A percentile compares a stretch with the other conserved stretches of the same genome.
phyloP scores from a whole-genome alignment of 352 stramenopile genomes.

The Hyaloperonospora arabidopsidis region DNA sequence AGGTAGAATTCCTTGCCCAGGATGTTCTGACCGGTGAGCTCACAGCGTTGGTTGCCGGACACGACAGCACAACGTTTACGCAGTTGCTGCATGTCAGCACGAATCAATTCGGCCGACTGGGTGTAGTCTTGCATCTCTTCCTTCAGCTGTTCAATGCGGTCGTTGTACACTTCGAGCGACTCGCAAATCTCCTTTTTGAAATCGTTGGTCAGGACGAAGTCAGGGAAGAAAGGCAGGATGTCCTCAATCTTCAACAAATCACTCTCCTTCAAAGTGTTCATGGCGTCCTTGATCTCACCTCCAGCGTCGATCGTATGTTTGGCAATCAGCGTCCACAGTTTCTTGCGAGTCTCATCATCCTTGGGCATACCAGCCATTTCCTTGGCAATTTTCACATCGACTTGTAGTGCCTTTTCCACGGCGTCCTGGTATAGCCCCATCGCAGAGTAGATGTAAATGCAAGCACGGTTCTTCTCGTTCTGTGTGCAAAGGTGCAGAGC shows the following conservation, averaged over 20 bases:
- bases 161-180: slow-evolving; percentile 87
- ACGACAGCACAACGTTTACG: slow-evolving; percentile 81
- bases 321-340: slow-evolving; percentile 90
- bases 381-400: slow-evolving; percentile 91
- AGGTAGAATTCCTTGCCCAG: slow-evolving; percentile 90
- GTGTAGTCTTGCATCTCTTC: slow-evolving; percentile 91
- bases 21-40: slow-evolving; percentile 85
- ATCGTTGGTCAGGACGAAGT: slow-evolving; percentile 93
- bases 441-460: slow-evolving; percentile 91
- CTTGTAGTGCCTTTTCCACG: slow-evolving; percentile 82
- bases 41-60: slow-evolving; percentile 84
- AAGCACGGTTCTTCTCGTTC: slow-evolving; percentile 88
- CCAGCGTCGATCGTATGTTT: slow-evolving; percentile 88
- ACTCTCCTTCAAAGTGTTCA: slow-evolving; percentile 31
- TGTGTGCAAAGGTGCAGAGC: slow-evolving; percentile 88
- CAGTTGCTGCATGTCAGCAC: slow-evolving; percentile 83
- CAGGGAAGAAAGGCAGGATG: slow-evolving; percentile 91
- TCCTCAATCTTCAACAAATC: slow-evolving; percentile 86
- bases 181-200: slow-evolving; percentile 94
- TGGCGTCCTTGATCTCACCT: slow-evolving; percentile 75
- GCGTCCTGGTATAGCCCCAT: slow-evolving; percentile 90
- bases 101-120: slow-evolving; percentile 84
- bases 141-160: slow-evolving; percentile 88
- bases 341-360: slow-evolving; percentile 85
- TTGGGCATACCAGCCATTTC: slow-evolving; percentile 88